Evolutionary conservation across 202 grass and related monocot species (phyloP), one percentile per base, ranked within the genome.

Genomic region (Elaeis oleifera): DNA sequence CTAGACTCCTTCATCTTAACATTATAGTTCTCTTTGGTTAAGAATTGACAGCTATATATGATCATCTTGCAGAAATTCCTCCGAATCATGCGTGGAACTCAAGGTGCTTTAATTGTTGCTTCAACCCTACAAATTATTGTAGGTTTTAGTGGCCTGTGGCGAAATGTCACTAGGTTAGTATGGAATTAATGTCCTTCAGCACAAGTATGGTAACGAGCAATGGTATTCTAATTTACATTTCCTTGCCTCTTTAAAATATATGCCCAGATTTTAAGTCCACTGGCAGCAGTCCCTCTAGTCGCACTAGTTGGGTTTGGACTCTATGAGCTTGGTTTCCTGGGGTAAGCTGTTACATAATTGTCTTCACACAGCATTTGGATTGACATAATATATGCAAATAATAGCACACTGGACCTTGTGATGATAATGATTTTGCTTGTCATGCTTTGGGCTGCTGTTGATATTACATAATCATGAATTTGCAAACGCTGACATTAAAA

Each of bases 61-160:
- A 50, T 60, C 68, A 5, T 55, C 70, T 58, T 71, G 50, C 57
- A 99, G 94, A 99, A 86, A 81, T 99, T 99, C 70, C 78, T 88
- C 18, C 73, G 64, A 31, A 94, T 99, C 62, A 99, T 99, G 94
- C 82, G 85, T 48, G 94, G 85, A 63, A 99, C 94, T 5, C 94
- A 99, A 84, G 94, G 94, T 62, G 94, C 94, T n/a, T 60, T 99
- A 32, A 99, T 99, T 29, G 88, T 99, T 70, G 88, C 88, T 70
- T 99, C 94, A 19, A 80, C 94, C 13, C 71, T 99, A 78, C 94
- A 99, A 59, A 99, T 99, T 44, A 89, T 99, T 65, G 75, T 99
- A 59, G 94, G 94, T 31, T 99, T 99, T 66, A 99, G 94, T 75
- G 94, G 94, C 56, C 88, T 99, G 72, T 99, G 94, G 94, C 81